phyloP scores from a whole-genome alignment of 305 asterid genomes.

The Ajuga reptans region DNA sequence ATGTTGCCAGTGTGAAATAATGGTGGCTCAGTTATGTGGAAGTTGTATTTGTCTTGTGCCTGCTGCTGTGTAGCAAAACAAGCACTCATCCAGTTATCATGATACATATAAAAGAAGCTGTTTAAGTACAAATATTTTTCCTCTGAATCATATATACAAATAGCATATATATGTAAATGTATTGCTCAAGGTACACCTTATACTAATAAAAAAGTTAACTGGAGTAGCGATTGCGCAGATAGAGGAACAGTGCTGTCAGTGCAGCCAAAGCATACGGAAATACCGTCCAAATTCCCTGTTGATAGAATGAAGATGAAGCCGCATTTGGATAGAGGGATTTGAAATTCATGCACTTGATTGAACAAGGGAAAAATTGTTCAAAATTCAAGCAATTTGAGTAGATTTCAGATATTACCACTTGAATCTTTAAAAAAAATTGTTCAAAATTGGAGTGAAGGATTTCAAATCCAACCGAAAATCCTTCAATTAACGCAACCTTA shows the following conservation, averaged over 20 bases:
- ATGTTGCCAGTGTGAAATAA: background rate
- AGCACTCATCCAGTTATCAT: background rate
- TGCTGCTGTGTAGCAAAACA: constrained; percentile 2
- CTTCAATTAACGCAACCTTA: background rate
- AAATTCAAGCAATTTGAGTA: no score
- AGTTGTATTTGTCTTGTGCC: background rate
- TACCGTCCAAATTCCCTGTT: constrained; percentile 82
- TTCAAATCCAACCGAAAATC: no score
- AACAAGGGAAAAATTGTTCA: no score
- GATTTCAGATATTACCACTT: no score
- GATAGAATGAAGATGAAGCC: background rate
- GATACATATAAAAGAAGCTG: background rate
- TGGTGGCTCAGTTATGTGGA: constrained; percentile 20
- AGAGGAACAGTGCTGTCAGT: constrained; percentile 56
- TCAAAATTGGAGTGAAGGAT: no score
- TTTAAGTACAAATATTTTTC: background rate
- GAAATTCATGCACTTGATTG: no score
- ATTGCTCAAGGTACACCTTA: no score
- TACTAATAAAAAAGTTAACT: constrained; percentile 23
- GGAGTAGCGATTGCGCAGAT: constrained; percentile 44
- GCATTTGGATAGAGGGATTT: no score
- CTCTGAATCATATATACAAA: background rate
- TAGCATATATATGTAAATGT: no score
- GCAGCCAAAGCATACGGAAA: constrained; percentile 74
- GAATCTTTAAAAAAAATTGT: no score